phyloP scores from a whole-genome alignment of 441 rosid species.

The Brassica hybrid region DNA sequence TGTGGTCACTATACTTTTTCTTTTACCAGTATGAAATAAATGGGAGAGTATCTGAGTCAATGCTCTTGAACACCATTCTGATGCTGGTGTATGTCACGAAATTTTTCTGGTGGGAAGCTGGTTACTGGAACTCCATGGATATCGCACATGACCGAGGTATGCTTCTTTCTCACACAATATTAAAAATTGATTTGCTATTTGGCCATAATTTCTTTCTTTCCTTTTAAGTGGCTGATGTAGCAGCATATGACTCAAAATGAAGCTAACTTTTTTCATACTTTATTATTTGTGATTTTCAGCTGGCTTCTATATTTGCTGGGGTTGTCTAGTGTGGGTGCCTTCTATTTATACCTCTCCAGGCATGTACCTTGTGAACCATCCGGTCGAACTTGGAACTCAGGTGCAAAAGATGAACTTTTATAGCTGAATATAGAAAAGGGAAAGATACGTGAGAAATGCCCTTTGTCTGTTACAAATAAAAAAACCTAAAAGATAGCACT shows the following conservation, averaged over 20 bases:
- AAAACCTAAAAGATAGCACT: not conserved
- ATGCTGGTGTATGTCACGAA: slow-evolving; percentile 91
- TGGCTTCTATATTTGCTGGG: slow-evolving; percentile 99
- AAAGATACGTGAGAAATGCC: not conserved
- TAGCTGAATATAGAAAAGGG: not conserved
- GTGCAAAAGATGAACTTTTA: slow-evolving; percentile 41
- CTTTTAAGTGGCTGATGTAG: no score
- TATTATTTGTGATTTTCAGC: slow-evolving; percentile 59
- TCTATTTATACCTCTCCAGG: slow-evolving; percentile 96
- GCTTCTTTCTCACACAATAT: slow-evolving; percentile 16
- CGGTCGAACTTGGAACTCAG: slow-evolving; percentile 92
- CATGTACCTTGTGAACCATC: slow-evolving; percentile 98
- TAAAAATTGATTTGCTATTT: not conserved
- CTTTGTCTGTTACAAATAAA: not conserved
- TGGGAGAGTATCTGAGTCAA: slow-evolving; percentile 86
- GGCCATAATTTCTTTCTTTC: no score
- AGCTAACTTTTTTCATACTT: slow-evolving; percentile 21
- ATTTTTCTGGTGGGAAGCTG: slow-evolving; percentile 99
- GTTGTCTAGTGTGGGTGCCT: slow-evolving; percentile 99
- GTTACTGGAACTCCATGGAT: slow-evolving; percentile 98
- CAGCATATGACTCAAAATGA: not conserved
- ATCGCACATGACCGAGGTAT: slow-evolving; percentile 98
- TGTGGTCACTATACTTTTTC: slow-evolving; percentile 21
- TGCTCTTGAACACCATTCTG: slow-evolving; percentile 90
- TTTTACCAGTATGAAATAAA: slow-evolving; percentile 74